Conservation (phyloP, 768 basidiomycete genomes). For the Psilocybe azurescens region DNA sequence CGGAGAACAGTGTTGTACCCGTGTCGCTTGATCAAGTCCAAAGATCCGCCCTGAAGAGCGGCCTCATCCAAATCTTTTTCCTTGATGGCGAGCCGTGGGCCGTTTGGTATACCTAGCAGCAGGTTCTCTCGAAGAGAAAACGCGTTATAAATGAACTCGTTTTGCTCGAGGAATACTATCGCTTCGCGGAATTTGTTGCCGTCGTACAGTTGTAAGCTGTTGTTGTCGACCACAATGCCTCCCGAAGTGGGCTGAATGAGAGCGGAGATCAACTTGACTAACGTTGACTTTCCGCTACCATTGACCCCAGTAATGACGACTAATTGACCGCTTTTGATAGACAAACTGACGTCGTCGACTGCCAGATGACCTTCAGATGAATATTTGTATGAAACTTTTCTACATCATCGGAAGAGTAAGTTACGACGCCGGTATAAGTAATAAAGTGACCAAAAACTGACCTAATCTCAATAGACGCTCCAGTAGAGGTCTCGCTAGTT, state of each 20-base stretch:
- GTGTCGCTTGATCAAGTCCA: slow-evolving; percentile 40
- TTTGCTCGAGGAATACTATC: slow-evolving; percentile 54
- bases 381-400: slow-evolving; percentile 12
- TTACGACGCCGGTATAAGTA: no score
- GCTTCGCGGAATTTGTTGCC: slow-evolving; percentile 44
- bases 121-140: slow-evolving; percentile 48
- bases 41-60: slow-evolving; percentile 44
- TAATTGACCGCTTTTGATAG: slow-evolving; percentile 50
- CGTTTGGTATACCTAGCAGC: slow-evolving; percentile 18
- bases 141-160: slow-evolving; percentile 49
- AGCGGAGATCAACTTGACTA: slow-evolving; percentile 54
- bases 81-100: slow-evolving; percentile 17
- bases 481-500: neutral
- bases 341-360: slow-evolving; percentile 45
- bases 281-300: slow-evolving; percentile 58
- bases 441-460: neutral
- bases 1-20: slow-evolving; percentile 39
- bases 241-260: slow-evolving; percentile 51
- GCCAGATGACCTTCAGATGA: slow-evolving; percentile 24
- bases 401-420: neutral
- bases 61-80: slow-evolving; percentile 32
- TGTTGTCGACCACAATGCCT: slow-evolving; percentile 46
- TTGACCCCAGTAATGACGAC: slow-evolving; percentile 61
- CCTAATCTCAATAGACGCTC: neutral
- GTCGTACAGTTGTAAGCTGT: slow-evolving; percentile 40